Percentiles rank a stretch among this genome's conserved stretches.
phyloP scores from a whole-genome alignment of 2,329 filamentous ascomycete genomes.

The Didymella keratinophila region DNA sequence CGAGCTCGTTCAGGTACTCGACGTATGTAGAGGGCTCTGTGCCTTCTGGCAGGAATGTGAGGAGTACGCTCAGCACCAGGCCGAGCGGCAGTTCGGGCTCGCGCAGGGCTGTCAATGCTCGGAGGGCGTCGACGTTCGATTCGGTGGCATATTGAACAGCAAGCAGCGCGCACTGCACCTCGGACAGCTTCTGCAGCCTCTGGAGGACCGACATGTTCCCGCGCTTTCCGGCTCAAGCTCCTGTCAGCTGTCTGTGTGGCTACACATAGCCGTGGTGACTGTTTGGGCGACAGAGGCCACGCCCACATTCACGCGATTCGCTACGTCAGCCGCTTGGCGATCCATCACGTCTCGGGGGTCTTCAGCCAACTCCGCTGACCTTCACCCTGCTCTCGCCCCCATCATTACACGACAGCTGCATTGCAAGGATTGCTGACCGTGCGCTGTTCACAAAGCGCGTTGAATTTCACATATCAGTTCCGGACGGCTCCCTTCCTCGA shows the following conservation, averaged over 20 bases:
- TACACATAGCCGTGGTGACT: slow-evolving; percentile 12
- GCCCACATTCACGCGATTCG: slow-evolving; percentile 12
- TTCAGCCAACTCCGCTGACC: slow-evolving; percentile 4
- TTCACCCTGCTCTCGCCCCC: slow-evolving; percentile 19
- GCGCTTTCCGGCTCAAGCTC: slow-evolving; percentile 2
- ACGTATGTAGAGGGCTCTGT: slow-evolving; percentile 69
- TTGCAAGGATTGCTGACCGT: slow-evolving; percentile 1
- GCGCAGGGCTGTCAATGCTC: slow-evolving; percentile 65
- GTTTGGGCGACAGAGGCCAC: slow-evolving; percentile 17
- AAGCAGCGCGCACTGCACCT: slow-evolving; percentile 74
- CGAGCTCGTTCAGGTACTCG: slow-evolving; percentile 66
- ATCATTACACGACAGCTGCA: background rate
- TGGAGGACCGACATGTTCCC: slow-evolving; percentile 38
- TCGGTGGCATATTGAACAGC: slow-evolving; percentile 74
- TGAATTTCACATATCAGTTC: background rate
- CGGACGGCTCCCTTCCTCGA: background rate
- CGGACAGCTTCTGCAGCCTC: slow-evolving; percentile 58
- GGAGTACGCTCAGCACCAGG: slow-evolving; percentile 73
- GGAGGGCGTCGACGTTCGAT: slow-evolving; percentile 69
- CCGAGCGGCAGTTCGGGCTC: slow-evolving; percentile 67
- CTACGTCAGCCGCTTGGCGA: slow-evolving; percentile 24
- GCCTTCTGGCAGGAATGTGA: slow-evolving; percentile 80
- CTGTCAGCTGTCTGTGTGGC: slow-evolving; percentile 12
- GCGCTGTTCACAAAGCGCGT: background rate
- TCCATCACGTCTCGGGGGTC: slow-evolving; percentile 10